Conservation (phyloP, 371 early-diverging fungal genomes). For the Quaeritorhiza haematococci region DNA sequence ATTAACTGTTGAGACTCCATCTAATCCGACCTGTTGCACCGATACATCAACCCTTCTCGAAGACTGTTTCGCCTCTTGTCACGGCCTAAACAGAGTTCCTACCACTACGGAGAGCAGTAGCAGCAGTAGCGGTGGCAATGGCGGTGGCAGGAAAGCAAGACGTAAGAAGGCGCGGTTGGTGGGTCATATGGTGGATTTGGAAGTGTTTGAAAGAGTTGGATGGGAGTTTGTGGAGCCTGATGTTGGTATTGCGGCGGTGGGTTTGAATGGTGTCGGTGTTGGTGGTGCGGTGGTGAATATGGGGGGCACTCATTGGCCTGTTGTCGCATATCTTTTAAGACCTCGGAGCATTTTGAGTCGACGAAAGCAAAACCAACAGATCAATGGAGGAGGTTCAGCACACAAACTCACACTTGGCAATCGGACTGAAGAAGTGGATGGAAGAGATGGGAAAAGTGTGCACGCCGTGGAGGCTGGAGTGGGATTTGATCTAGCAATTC, state of each 20-base stretch:
- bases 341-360: too few relatives aligned
- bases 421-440: slow-evolving; percentile 8
- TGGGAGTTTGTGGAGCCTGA: too few relatives aligned
- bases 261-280: too few relatives aligned
- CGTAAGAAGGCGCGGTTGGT: not conserved
- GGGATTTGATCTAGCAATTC: slow-evolving; percentile 11
- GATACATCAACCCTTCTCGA: slow-evolving; percentile 12
- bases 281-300: too few relatives aligned
- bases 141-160: not conserved
- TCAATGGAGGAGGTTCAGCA: too few relatives aligned
- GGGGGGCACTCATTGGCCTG: too few relatives aligned
- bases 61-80: slow-evolving; percentile 39
- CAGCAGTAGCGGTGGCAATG: slow-evolving; percentile 3
- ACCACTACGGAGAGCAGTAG: slow-evolving; percentile 28
- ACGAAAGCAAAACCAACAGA: too few relatives aligned
- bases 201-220: slow-evolving; percentile 1
- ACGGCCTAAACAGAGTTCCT: slow-evolving; percentile 33
- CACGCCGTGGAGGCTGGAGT: not conserved
- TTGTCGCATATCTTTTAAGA: too few relatives aligned
- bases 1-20: slow-evolving; percentile 8
- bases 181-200: not conserved
- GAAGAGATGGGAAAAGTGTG: not conserved
- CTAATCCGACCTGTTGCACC: slow-evolving; percentile 6
- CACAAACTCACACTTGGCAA: slow-evolving; percentile 1
- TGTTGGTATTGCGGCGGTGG: too few relatives aligned